phyloP scores from a whole-genome alignment of 768 basidiomycete species.

The Hygrocybe punicea region DNA sequence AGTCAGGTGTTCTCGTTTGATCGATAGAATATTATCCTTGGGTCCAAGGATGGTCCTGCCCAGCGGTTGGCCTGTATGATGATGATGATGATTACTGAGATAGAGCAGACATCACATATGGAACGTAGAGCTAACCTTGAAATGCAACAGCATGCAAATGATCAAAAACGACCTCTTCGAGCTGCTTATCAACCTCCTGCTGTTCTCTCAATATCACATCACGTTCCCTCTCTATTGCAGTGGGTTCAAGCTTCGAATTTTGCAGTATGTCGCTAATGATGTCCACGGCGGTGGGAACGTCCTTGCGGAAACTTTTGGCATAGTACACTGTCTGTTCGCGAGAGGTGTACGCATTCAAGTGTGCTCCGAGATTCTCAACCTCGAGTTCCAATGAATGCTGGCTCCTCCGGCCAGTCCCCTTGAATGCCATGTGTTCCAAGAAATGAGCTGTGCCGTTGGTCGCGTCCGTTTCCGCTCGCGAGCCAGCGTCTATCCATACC shows the following conservation, averaged over 20 bases:
- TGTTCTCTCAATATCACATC: conserved; percentile 96
- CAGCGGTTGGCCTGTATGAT: conserved; percentile 74
- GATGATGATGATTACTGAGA: conserved; percentile 8
- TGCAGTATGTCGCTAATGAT: conserved; percentile 98
- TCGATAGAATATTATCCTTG: conserved; percentile 92
- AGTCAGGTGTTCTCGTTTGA: conserved; percentile 83
- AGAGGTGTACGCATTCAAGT: conserved; percentile 97
- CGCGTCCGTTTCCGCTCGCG: conserved; percentile 91
- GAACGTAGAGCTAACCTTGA: conserved; percentile 61
- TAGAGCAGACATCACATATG: conserved; percentile 10
- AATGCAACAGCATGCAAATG: conserved; percentile 96
- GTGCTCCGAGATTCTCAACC: conserved; percentile 96
- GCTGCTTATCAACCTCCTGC: conserved; percentile 98
- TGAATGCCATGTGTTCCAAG: conserved; percentile 98
- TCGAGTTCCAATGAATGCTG: conserved; percentile 93
- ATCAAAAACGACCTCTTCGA: conserved; percentile 98
- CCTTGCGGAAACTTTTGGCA: conserved; percentile 96
- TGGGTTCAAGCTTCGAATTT: conserved; percentile 86
- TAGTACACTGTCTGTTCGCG: conserved; percentile 99
- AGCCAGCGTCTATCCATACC: conserved; percentile 98
- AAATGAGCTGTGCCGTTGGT: conserved; percentile 98
- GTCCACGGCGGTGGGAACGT: conserved; percentile 85
- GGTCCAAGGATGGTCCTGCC: conserved; percentile 98
- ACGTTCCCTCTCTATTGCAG: conserved; percentile 90
- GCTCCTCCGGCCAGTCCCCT: conserved; percentile 84